Conservation (phyloP, 2,329 filamentous ascomycete genomes). For the Neofusicoccum kwambonambiense region DNA sequence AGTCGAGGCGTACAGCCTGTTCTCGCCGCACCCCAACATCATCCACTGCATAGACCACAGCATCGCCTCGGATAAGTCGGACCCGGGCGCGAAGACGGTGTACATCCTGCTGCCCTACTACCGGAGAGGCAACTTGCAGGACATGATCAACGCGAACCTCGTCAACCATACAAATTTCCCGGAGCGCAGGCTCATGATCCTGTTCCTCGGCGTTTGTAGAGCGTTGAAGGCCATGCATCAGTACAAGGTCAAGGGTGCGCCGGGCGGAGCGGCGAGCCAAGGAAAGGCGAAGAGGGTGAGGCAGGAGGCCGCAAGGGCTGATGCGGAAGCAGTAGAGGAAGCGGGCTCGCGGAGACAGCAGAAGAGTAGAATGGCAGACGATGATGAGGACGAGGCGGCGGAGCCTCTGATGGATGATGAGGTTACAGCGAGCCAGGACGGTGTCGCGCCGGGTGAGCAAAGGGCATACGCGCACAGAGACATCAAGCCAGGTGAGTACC, state of each 20-base stretch:
- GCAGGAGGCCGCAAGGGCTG: constrained; percentile 55
- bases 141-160: constrained; percentile 97
- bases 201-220: constrained; percentile 89
- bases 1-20: constrained; percentile 93
- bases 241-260: constrained; percentile 65
- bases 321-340: constrained; percentile 46
- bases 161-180: constrained; percentile 93
- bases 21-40: constrained; percentile 78
- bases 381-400: constrained; percentile 72
- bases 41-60: constrained; percentile 82
- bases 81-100: constrained; percentile 79
- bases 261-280: constrained; percentile 50
- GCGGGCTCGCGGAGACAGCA: constrained; percentile 45
- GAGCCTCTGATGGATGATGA: constrained; percentile 82
- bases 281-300: constrained; percentile 56
- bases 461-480: constrained; percentile 91
- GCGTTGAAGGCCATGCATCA: constrained; percentile 89
- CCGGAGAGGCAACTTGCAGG: constrained; percentile 89
- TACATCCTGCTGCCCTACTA: constrained; percentile 98
- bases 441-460: constrained; percentile 65
- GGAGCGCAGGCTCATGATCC: constrained; percentile 79
- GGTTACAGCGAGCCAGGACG: constrained; percentile 64
- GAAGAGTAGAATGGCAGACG: constrained; percentile 53
- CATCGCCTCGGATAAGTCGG: constrained; percentile 69
- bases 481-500: constrained; percentile 81